Evolutionary conservation across 1,284 basidiomycete genomes (phyloP).

Genomic region (Omphalotus olearius): DNA sequence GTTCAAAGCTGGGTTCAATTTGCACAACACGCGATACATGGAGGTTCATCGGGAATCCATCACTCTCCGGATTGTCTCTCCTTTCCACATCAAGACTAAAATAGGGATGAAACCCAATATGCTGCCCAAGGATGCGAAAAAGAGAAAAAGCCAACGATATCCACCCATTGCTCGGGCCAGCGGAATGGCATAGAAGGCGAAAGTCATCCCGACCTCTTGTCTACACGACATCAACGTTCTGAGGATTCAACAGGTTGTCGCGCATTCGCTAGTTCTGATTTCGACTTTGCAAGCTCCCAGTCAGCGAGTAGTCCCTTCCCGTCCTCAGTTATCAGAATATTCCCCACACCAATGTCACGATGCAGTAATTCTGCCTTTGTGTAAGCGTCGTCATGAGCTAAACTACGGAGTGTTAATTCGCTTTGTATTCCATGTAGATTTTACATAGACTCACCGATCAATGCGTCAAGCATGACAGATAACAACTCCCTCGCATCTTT

Average conservation of each 20-base stretch:
- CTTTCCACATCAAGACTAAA: not conserved
- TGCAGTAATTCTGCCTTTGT: slow-evolving; percentile 1
- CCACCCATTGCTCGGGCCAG: not conserved
- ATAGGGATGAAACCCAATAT: not conserved
- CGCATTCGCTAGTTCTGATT: not conserved
- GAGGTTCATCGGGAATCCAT: too few species aligned
- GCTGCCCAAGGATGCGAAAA: not conserved
- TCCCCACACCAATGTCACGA: slow-evolving; percentile 2
- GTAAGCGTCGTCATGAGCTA: slow-evolving; percentile 6
- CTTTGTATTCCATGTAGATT: not conserved
- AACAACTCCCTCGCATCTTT: slow-evolving; percentile 1
- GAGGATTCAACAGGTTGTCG: too few species aligned
- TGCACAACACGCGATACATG: too few species aligned
- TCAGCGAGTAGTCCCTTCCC: slow-evolving; percentile 3
- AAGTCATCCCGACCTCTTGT: not conserved
- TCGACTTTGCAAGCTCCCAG: slow-evolving; percentile 7
- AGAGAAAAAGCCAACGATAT: not conserved
- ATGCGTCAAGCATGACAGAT: not conserved
- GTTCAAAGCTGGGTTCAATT: too few species aligned
- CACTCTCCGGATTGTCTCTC: not conserved
- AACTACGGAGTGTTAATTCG: not conserved
- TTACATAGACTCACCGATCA: not conserved
- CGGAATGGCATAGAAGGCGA: not conserved
- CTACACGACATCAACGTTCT: not conserved
- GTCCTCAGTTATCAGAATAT: slow-evolving; percentile 4